Base-by-base conservation (phyloP, 2,329 filamentous ascomycete genomes). In the Ophiognomonia clavigignenti-juglandacearum region DNA sequence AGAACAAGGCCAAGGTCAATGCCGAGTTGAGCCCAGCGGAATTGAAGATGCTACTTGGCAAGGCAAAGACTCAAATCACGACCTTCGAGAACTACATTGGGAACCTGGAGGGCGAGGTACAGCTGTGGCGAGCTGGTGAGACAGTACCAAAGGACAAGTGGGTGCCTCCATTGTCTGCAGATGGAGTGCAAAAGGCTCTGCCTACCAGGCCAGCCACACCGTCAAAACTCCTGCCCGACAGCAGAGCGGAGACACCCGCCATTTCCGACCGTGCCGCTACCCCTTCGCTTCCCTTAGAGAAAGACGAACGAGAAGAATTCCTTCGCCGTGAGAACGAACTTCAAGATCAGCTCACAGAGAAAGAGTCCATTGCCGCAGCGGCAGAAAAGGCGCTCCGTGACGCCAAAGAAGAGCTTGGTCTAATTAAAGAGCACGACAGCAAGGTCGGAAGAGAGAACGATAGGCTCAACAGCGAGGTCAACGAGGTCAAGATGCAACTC, bases 1-100 rank as follows among this genome's bases (percentile, higher is more conserved):
- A 97, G 85, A 97, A 97, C 75, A 97, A 97, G 78, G 93, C 93
- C 68, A 98, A 97, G 85, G 86, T 98, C 78, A 98, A 98, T 64
- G 91, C 92, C 38, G 93, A 98, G 68, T 80, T 98, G 59, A 97
- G 92, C 61, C 93, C 93, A 38, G 83, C 90, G 11, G 93, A 98
- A 68, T 82, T 98, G 74, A 98, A 97, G 71, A 78, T 83, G 41
- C 78, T 96, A 61, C 82, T 98, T 64, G 91, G 88, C 70, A 96
- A 96, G 69, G 89, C 90, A 13, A 91, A 96, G 67, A 82, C 80
- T 43, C 91, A 96, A 64, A 85, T 93, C 56, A 88, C 87, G 19
- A 91, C 82, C 14, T 97, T 95, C 65, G 88, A 96, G 63, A 81
- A 73, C 49, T 97, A 97, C 62, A 87, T 97, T 51, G 77, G 82